Percentiles rank a stretch among this genome's conserved stretches.
phyloP scores from a whole-genome alignment of 2,329 filamentous ascomycete species.

The Nannizzia gypsea region DNA sequence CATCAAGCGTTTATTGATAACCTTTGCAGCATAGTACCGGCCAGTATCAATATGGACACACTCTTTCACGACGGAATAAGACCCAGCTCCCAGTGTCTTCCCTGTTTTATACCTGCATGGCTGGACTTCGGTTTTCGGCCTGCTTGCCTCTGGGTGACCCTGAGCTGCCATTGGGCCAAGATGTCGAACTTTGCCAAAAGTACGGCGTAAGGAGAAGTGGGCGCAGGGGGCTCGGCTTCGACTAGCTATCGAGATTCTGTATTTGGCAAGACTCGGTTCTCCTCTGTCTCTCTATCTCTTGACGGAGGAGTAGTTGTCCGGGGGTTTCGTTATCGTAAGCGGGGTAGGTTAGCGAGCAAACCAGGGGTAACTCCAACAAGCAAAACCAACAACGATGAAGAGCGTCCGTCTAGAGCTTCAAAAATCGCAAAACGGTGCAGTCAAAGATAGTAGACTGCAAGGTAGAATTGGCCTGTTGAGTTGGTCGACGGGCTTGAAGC shows the following conservation, averaged over 20 bases:
- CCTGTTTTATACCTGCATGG: constrained; percentile 97
- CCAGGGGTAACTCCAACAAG: not conserved
- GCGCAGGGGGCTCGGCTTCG: not conserved
- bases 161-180: constrained; percentile 10
- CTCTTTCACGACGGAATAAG: constrained; percentile 97
- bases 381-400: not conserved
- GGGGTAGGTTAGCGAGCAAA: not conserved
- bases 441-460: not conserved
- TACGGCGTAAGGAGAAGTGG: not conserved
- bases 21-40: constrained; percentile 95
- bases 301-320: not conserved
- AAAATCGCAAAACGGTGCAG: too few relatives aligned
- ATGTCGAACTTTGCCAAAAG: not conserved
- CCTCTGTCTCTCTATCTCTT: not conserved
- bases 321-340: not conserved
- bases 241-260: not conserved
- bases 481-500: too few relatives aligned
- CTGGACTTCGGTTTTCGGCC: constrained; percentile 55
- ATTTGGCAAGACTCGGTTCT: not conserved
- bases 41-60: constrained; percentile 98
- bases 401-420: too few relatives aligned
- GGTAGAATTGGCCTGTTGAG: not conserved
- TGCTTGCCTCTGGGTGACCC: constrained; percentile 4
- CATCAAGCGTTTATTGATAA: constrained; percentile 98
- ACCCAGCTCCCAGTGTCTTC: constrained; percentile 91